Percentiles rank a stretch among this genome's conserved stretches.
phyloP scores from a whole-genome alignment of 257 asterid genomes.

The Solanum microdontum region DNA sequence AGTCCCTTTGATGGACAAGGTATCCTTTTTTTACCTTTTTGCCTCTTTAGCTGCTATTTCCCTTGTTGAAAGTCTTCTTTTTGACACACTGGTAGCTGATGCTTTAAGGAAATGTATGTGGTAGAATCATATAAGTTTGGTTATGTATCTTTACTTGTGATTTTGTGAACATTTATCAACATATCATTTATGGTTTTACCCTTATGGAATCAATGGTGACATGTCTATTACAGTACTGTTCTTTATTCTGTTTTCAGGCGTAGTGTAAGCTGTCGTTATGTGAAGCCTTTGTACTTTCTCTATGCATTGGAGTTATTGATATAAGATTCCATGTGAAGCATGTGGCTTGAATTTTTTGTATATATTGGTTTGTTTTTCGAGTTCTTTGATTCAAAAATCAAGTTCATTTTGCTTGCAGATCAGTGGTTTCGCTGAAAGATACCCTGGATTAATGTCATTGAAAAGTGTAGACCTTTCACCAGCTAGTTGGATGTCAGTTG shows the following conservation, averaged over 20 bases:
- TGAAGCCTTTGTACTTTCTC: constrained; percentile 4
- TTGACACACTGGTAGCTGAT: background rate
- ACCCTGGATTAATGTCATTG: constrained; percentile 37
- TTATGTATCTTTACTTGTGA: background rate
- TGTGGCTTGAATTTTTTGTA: background rate
- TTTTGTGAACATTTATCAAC: background rate
- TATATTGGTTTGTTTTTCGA: background rate
- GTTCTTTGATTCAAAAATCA: background rate
- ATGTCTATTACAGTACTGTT: background rate
- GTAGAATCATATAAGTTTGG: background rate
- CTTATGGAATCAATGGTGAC: background rate
- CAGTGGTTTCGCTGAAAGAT: constrained; percentile 22
- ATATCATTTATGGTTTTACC: background rate
- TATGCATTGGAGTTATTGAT: background rate
- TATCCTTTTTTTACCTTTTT: background rate
- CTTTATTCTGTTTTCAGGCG: background rate
- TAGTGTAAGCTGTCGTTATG: background rate
- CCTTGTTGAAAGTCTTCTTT: background rate
- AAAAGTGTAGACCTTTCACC: constrained; percentile 48
- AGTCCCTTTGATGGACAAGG: constrained; percentile 55
- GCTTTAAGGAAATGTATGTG: background rate
- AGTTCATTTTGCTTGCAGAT: constrained; percentile 15
- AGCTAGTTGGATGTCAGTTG: constrained; percentile 47
- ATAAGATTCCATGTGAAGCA: constrained; percentile 1
- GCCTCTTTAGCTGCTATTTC: background rate